Evolutionary conservation across 2,329 filamentous ascomycete genomes (phyloP).

Genomic region (Microthyrium microscopicum): DNA sequence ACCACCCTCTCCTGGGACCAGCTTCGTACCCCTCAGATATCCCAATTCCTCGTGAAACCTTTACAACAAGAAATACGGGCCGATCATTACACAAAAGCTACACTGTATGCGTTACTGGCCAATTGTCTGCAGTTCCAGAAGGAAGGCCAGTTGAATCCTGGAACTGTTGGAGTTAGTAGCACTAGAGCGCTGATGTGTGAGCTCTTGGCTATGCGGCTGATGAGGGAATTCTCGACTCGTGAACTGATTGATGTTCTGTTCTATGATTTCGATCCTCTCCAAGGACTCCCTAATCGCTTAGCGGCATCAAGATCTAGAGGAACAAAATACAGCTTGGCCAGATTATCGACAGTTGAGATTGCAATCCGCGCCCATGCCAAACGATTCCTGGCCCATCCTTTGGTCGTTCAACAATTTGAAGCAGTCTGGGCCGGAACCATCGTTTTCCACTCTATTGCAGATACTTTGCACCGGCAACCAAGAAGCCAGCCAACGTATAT

Average conservation of each 20-base stretch:
- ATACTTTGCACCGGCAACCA: constrained; percentile 57
- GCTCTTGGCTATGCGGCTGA: constrained; percentile 70
- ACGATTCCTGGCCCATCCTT: constrained; percentile 75
- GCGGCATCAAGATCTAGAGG: constrained; percentile 18
- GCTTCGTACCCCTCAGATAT: constrained; percentile 85
- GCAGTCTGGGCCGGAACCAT: constrained; percentile 95
- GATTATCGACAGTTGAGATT: constrained; percentile 82
- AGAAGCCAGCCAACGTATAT: constrained; percentile 16
- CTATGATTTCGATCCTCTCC: constrained; percentile 87
- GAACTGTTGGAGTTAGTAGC: constrained; percentile 66
- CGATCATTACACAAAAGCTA: constrained; percentile 71
- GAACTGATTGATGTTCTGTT: constrained; percentile 88
- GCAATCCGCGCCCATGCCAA: constrained; percentile 88
- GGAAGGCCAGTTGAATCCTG: constrained; percentile 65
- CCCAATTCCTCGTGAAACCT: constrained; percentile 87
- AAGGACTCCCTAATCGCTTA: constrained; percentile 43
- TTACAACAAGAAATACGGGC: constrained; percentile 79
- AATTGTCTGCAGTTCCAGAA: constrained; percentile 90
- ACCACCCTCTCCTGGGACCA: constrained; percentile 92
- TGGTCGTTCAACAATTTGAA: constrained; percentile 89
- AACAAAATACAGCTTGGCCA: constrained; percentile 30
- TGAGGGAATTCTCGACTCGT: constrained; percentile 77
- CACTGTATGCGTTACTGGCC: constrained; percentile 77
- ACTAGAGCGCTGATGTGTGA: constrained; percentile 83
- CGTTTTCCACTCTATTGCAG: constrained; percentile 79